A percentile compares a stretch with the other conserved stretches of the same genome.
Conservation (phyloP, 176 grass and related monocot genomes). For the Eleusine coracana region DNA sequence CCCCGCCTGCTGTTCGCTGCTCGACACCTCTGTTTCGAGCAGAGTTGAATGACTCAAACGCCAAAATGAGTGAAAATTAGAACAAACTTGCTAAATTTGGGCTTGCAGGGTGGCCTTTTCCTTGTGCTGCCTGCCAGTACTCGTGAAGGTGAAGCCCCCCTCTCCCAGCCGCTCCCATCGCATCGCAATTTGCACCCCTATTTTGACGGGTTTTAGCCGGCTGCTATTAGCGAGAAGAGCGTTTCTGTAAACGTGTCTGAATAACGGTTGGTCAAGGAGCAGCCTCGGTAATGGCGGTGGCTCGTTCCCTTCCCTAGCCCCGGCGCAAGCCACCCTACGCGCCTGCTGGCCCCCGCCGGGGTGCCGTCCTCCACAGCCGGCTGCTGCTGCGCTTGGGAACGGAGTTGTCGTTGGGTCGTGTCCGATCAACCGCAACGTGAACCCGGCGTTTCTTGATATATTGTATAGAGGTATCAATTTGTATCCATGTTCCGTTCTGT, state of each 20-base stretch:
- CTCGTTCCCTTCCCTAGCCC: constrained; percentile 22
- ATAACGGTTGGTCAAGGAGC: constrained; percentile 14
- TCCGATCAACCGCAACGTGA: background rate
- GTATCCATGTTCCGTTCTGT: background rate
- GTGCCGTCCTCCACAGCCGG: constrained; percentile 4
- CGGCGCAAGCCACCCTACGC: constrained; percentile 21
- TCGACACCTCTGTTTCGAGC: background rate
- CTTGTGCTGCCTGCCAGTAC: background rate
- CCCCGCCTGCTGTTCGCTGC: background rate
- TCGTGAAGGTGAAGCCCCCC: background rate
- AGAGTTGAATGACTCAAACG: background rate
- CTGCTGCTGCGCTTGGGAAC: background rate
- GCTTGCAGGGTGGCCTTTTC: background rate
- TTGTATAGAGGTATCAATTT: constrained; percentile 4
- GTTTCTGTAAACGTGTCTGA: constrained; percentile 2
- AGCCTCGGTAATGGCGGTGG: constrained; percentile 26
- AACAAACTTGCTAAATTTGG: background rate
- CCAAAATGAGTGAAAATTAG: background rate
- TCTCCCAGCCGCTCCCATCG: background rate
- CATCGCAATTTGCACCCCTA: constrained; percentile 11
- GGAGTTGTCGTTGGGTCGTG: background rate
- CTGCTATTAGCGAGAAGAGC: constrained; percentile 39
- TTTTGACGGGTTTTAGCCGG: constrained; percentile 33
- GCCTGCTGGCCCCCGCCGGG: constrained; percentile 33
- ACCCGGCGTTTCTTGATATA: background rate